Conservation (phyloP, 2,329 filamentous ascomycete genomes). For the Colletotrichum truncatum region DNA sequence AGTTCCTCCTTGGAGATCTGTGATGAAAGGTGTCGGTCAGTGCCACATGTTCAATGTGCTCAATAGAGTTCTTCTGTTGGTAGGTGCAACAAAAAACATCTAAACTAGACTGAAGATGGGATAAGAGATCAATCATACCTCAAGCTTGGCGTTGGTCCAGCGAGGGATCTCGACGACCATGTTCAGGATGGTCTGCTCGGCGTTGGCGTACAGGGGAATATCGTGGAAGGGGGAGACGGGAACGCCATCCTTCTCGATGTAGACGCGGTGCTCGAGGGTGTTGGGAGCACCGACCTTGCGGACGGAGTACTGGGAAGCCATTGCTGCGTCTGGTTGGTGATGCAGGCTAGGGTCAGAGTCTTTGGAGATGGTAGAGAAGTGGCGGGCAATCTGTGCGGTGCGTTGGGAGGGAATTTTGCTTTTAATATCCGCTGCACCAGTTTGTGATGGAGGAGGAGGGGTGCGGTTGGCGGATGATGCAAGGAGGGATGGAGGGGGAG, state of each 20-base stretch:
- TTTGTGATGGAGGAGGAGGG: slow-evolving; percentile 20
- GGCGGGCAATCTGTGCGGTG: slow-evolving; percentile 64
- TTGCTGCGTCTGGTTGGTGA: slow-evolving; percentile 46
- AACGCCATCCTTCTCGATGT: slow-evolving; percentile 96
- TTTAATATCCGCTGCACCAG: slow-evolving; percentile 29
- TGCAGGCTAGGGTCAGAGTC: slow-evolving; percentile 32
- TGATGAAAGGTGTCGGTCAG: slow-evolving; percentile 27
- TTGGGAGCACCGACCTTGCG: slow-evolving; percentile 91
- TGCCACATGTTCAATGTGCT: neutral
- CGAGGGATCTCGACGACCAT: slow-evolving; percentile 99
- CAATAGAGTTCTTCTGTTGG: neutral
- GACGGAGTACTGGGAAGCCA: slow-evolving; percentile 75
- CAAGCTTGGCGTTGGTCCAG: slow-evolving; percentile 99
- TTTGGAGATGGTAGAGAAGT: slow-evolving; percentile 53
- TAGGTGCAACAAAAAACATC: neutral
- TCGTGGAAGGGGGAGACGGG: slow-evolving; percentile 98
- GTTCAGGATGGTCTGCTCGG: slow-evolving; percentile 95
- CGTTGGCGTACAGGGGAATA: slow-evolving; percentile 96
- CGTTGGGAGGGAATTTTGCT: slow-evolving; percentile 59
- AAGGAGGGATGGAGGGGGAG: slow-evolving; percentile 42
- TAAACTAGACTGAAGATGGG: slow-evolving; percentile 16
- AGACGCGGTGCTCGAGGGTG: slow-evolving; percentile 97
- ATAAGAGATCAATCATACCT: slow-evolving; percentile 69
- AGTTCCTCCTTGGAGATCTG: slow-evolving; percentile 99
- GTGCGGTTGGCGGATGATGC: slow-evolving; percentile 33